Conservation (phyloP, 2,329 filamentous ascomycete species). For the Neopestalotiopsis rosae region DNA sequence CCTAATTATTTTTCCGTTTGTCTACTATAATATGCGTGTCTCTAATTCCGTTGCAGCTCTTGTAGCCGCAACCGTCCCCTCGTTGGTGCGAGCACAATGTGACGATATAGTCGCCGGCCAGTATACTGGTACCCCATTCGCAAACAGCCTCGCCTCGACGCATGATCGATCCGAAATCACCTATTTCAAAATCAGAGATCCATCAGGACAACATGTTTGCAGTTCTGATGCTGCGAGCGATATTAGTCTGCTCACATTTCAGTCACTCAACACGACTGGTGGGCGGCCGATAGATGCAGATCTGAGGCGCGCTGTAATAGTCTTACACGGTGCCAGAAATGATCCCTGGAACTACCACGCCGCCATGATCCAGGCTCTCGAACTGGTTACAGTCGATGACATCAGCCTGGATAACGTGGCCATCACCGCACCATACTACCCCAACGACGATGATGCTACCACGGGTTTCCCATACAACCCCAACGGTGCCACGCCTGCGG, state of each 20-base stretch:
- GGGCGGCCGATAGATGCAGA: constrained; percentile 5
- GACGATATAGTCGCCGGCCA: constrained; percentile 16
- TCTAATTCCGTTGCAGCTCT: constrained; percentile 8
- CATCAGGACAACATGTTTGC: constrained; percentile 17
- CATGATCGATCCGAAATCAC: constrained; percentile 16
- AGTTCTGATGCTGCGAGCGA: constrained; percentile 17
- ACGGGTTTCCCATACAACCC: constrained; percentile 19
- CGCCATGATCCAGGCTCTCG: constrained; percentile 14
- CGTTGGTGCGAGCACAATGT: constrained; percentile 14
- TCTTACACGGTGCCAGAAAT: constrained; percentile 12
- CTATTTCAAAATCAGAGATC: constrained; percentile 20
- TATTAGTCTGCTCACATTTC: constrained; percentile 18
- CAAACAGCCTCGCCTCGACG: constrained; percentile 12
- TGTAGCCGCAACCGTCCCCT: background rate
- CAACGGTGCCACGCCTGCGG: constrained; percentile 8
- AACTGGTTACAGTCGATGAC: background rate
- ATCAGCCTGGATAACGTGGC: constrained; percentile 13
- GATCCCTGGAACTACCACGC: constrained; percentile 18
- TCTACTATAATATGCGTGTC: background rate
- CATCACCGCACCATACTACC: constrained; percentile 19
- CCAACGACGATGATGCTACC: constrained; percentile 20
- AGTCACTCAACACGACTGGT: constrained; percentile 16
- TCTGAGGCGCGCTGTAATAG: constrained; percentile 15
- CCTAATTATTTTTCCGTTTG: background rate
- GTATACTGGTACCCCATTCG: constrained; percentile 16